Conservation (phyloP, 1,284 basidiomycete species). For the Moesziomyces sp. region DNA sequence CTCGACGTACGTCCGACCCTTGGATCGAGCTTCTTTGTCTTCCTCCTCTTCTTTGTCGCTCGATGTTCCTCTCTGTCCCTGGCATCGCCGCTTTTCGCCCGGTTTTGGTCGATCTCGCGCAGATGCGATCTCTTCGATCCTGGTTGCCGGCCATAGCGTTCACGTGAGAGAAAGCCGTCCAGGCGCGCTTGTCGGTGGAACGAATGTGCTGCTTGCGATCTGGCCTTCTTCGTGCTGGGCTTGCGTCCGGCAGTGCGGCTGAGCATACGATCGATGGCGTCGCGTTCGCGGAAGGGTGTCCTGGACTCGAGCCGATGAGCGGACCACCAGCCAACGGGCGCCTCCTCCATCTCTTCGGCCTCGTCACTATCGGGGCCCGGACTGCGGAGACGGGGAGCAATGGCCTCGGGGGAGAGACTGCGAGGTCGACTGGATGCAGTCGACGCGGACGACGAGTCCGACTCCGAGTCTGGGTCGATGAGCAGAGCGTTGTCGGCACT, state of each 20-base stretch:
- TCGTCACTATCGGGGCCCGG: slow-evolving; percentile 1
- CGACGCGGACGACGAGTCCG: slow-evolving; percentile 22
- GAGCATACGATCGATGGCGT: slow-evolving; percentile 63
- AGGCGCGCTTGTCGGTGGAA: slow-evolving; percentile 25
- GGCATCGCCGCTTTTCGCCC: background rate
- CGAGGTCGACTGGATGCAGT: slow-evolving; percentile 13
- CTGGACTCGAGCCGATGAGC: slow-evolving; percentile 20
- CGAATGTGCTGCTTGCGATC: background rate
- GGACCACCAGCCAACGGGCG: slow-evolving; percentile 37
- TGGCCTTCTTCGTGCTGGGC: slow-evolving; percentile 4
- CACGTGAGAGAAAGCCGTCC: slow-evolving; percentile 26
- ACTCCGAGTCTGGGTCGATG: slow-evolving; percentile 44
- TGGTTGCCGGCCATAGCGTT: slow-evolving; percentile 7
- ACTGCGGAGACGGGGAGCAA: background rate
- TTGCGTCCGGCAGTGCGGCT: slow-evolving; percentile 39
- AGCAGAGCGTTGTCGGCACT: slow-evolving; percentile 38
- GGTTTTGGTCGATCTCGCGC: slow-evolving; percentile 28
- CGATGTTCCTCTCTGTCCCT: background rate
- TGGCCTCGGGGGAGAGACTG: background rate
- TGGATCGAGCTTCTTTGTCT: slow-evolving; percentile 31
- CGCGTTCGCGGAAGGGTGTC: slow-evolving; percentile 29
- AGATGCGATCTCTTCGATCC: slow-evolving; percentile 16
- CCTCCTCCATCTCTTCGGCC: slow-evolving; percentile 22
- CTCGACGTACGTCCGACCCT: slow-evolving; percentile 22
- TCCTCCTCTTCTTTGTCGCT: slow-evolving; percentile 17